Base-by-base conservation (phyloP, 129 eudicot species). In the Tagetes erecta region DNA sequence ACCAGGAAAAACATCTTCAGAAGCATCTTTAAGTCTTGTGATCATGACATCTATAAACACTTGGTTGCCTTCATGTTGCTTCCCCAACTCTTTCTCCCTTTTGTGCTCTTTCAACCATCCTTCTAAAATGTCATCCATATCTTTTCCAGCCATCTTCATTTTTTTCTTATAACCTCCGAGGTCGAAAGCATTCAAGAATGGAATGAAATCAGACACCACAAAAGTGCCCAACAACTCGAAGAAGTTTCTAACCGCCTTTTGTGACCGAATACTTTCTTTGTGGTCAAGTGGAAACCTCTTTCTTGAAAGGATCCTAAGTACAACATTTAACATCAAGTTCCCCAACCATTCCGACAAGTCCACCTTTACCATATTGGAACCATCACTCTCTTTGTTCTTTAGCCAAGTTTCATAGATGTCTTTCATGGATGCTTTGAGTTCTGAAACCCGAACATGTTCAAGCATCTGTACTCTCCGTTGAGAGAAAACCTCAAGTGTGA, bases 171-270 rank as follows among this genome's bases (percentile, higher is more conserved):
- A 36, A 9, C 84, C 89, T 0, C 71, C 77, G 13, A 81, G 0
- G 41, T 78, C 86, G 8, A 85, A 56, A 69, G 51, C 64, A 73
- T 74, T 68, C 1, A 85, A 20, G 9, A 0, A 69, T 0, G 84
- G 88, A 39, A 85, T 51, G 0, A 42, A 78, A 79, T 85, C 86
- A 4, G 84, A 79, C 34, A 85, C 70, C 30, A 55, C 67, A 65
- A 78, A 82, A 0, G 65, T 67, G 2, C 89, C 89, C 8, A 73
- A 8, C 45, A 76, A 40, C 50, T 84, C 72, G 8, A 84, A 40
- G 47, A 49, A 84, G 4, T 10, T 63, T 6, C 53, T 56, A 6
- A 20, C 34, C 1, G 52, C 53, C 6, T 27, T 38, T 6, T 53
- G 74, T 36, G 44, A 58, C 7, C 44, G 33, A 6, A 33, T 44